Evolutionary conservation across 441 rosid genomes (phyloP).

Genomic region (Cnidoscolus chayamansa): DNA sequence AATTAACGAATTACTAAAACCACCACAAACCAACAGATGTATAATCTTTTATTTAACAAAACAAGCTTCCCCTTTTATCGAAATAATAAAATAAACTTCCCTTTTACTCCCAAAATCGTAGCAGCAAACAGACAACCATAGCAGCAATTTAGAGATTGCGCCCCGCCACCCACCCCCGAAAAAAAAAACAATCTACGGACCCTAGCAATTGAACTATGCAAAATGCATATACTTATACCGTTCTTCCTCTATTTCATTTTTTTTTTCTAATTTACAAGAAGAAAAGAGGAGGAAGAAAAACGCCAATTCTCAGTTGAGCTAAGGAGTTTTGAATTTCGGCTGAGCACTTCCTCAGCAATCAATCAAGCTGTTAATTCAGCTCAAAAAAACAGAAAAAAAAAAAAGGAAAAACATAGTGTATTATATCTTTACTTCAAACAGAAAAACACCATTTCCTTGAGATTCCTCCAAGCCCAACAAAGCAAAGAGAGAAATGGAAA

Average conservation of each 20-base stretch:
- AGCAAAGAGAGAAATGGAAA: background rate
- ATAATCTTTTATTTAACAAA: background rate
- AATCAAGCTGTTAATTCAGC: slow-evolving; percentile 13
- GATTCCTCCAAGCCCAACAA: background rate
- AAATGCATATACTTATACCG: background rate
- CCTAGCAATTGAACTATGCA: background rate
- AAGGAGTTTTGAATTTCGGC: background rate
- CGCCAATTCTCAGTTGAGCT: background rate
- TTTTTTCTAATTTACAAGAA: background rate
- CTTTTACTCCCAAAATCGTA: background rate
- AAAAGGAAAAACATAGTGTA: background rate
- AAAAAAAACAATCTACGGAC: background rate
- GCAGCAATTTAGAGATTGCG: background rate
- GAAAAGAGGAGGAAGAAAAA: background rate
- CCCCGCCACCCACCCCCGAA: background rate
- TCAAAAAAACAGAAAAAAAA: background rate
- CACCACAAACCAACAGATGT: background rate
- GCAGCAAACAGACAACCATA: background rate
- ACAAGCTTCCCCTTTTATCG: background rate
- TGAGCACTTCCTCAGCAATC: background rate
- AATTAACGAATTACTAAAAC: background rate
- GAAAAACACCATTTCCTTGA: background rate
- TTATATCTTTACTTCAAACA: background rate
- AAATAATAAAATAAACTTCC: slow-evolving; percentile 6
- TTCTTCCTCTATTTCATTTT: background rate